Base-by-base conservation (phyloP, 1,284 basidiomycete genomes). In the Rhizoctonia solani region DNA sequence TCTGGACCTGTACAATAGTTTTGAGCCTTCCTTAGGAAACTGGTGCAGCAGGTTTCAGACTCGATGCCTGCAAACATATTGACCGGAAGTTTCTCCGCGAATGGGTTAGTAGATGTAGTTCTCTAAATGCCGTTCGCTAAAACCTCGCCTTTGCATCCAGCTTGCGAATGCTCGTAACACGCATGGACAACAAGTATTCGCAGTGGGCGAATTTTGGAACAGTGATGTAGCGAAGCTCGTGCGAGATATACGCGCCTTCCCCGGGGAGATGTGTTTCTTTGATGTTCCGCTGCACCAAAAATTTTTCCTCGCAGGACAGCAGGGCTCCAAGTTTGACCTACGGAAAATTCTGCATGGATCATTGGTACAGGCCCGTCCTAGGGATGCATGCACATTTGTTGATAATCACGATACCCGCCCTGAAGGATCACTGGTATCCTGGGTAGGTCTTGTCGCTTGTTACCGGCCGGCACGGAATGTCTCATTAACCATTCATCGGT, bases 31-130 rank as follows among this genome's bases (percentile, higher is more conserved):
- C 14, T 13, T 16, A 94, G 85, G 89, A 87, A 44, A 93, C 90
- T 0, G 88, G 88, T 3, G 90, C 87, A 9, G 80, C 81, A 29
- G 94, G 94, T 2, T 94, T 95, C 77, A 83, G 93, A 49, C 82
- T 95, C 39, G 94, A 95, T 73, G 94, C 93, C 11, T 90, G 94
- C 73, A 95, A 95, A 75, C 89, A 92, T 71, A 87, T 90, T 68
- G 89, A 92, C 74, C 78, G 81, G 67, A 77, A 78, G 29, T 92
- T 91, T 72, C 76, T 89, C 16, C 73, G 83, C 1, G 79, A 82
- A 54, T 91, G 89, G 77, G 90, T 91, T 70, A 75, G 84, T 76
- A 37, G 6, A 13, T 21, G 54, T 42, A 11, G 42, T n/a, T 25
- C 29, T 65, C 49, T 9, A 54, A 19, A 56, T 34, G 30, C 54